Conservation (phyloP, 768 basidiomycete genomes). For the Tubosaeta brunneosetosa region DNA sequence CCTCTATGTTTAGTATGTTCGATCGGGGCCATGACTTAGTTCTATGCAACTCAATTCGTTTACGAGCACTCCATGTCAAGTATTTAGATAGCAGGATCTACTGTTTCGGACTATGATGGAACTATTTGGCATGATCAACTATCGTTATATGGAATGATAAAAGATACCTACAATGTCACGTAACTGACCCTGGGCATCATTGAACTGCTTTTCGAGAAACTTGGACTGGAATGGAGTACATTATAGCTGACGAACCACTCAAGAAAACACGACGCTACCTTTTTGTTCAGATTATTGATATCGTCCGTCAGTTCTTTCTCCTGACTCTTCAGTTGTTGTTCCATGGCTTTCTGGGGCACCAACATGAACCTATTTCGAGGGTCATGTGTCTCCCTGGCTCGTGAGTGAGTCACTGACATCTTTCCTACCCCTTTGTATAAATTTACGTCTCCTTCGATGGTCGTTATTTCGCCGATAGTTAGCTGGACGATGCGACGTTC, state of each 20-base stretch:
- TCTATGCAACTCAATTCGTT: constrained; percentile 1
- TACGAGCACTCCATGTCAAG: not conserved
- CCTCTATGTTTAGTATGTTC: constrained; percentile 1
- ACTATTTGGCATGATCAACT: constrained; percentile 17
- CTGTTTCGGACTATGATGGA: constrained; percentile 29
- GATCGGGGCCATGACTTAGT: not conserved
- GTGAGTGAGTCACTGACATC: constrained; percentile 50
- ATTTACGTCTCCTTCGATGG: constrained; percentile 67
- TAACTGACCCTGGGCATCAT: constrained; percentile 82
- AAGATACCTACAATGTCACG: constrained; percentile 67
- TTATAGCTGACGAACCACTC: not conserved
- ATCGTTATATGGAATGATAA: not conserved
- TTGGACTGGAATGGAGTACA: constrained; percentile 53
- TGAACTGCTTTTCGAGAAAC: constrained; percentile 91
- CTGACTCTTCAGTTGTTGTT: constrained; percentile 64
- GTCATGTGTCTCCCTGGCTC: not conserved
- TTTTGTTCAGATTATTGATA: constrained; percentile 76
- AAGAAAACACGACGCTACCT: constrained; percentile 43
- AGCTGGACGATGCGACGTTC: constrained; percentile 87
- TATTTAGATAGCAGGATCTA: constrained; percentile 11
- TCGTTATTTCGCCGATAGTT: constrained; percentile 77
- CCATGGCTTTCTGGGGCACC: constrained; percentile 76
- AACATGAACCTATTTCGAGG: constrained; percentile 72
- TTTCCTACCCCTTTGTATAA: constrained; percentile 95
- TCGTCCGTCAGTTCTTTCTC: constrained; percentile 86